Percentiles rank a stretch among this genome's conserved stretches.
phyloP scores from a whole-genome alignment of 176 grass and related monocot species.

The Aegilops speltoides region DNA sequence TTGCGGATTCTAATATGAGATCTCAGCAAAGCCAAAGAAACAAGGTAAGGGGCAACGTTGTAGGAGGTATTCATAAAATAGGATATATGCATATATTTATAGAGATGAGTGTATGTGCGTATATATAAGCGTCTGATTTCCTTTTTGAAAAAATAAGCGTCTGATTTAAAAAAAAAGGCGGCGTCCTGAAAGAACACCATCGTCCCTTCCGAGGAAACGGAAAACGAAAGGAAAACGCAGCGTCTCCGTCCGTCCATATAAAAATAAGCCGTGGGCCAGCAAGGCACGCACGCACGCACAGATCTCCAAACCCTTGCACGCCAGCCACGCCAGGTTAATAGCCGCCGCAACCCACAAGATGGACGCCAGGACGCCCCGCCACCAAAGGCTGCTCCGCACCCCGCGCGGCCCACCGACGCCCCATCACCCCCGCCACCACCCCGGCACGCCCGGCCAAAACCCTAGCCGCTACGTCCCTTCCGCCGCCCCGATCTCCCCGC shows the following conservation, averaged over 20 bases:
- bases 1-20: too few species aligned
- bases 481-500: neutral
- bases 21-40: too few species aligned
- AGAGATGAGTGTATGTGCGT: too few species aligned
- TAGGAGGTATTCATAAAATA: too few species aligned
- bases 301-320: constrained; percentile 23
- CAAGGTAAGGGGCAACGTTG: neutral
- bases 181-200: neutral
- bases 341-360: neutral
- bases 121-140: too few species aligned
- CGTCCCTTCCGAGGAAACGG: neutral
- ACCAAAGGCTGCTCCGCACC: constrained; percentile 30
- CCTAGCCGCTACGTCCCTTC: neutral
- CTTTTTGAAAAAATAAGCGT: too few species aligned
- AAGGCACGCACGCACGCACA: neutral
- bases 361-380: constrained; percentile 26
- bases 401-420: constrained; percentile 3
- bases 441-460: constrained; percentile 14
- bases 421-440: neutral
- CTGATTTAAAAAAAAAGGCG: too few species aligned
- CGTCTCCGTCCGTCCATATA: neutral
- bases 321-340: neutral
- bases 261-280: neutral
- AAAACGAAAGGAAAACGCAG: neutral
- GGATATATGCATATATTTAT: too few species aligned